A percentile compares a stretch with the other conserved stretches of the same genome.
These are phyloP conservation scores for Codiaeum variegatum DNA, from an alignment of 441 rosid species.

Conservation along the genomic window DNA sequence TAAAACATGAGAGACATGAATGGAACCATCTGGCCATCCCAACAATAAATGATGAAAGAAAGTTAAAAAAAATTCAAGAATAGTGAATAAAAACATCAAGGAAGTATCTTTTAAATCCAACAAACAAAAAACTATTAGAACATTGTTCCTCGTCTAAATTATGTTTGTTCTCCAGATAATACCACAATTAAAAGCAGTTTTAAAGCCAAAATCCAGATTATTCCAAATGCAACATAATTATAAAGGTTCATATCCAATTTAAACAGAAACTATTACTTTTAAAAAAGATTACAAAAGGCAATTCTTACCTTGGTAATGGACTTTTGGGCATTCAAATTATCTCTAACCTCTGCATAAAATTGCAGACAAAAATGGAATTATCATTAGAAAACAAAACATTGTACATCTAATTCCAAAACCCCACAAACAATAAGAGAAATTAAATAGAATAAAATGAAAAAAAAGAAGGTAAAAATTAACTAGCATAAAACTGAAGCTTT, in stretches of 20 bases:
- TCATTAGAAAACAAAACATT: background rate
- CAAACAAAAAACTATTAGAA: background rate
- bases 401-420: background rate
- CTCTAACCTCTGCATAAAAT: conserved; percentile 63
- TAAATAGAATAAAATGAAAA: background rate
- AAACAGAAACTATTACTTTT: background rate
- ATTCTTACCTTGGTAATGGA: conserved; percentile 49
- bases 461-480: conserved; percentile 30
- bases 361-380: background rate
- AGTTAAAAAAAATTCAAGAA: background rate
- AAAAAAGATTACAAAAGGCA: background rate
- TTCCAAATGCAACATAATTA: background rate
- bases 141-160: background rate
- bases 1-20: background rate
- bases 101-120: background rate
- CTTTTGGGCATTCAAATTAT: conserved; percentile 56
- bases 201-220: background rate
- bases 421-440: background rate
- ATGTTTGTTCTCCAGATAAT: too few species aligned
- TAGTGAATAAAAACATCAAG: background rate
- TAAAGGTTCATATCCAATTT: background rate
- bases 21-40: background rate
- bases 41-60: background rate
- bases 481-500: conserved; percentile 64
- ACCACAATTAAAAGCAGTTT: background rate